Base-by-base conservation (phyloP, 176 grass and related monocot species). In the Echinochloa phyllopogon region DNA sequence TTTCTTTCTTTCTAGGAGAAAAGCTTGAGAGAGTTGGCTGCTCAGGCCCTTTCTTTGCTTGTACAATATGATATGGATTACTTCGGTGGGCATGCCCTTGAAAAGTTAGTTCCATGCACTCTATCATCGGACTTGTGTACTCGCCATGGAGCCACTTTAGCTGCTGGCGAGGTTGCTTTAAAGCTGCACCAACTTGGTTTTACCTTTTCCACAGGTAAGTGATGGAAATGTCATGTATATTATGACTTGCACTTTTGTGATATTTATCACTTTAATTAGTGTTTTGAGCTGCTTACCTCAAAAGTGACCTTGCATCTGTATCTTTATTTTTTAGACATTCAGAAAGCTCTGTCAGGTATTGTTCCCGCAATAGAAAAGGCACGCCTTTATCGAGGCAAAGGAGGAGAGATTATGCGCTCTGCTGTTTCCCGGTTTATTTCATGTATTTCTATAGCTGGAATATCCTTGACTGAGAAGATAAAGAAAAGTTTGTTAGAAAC, bases 351-450 rank as follows among this genome's bases (percentile, higher is more conserved):
- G 72, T 85, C 93, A 80, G 87, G 89, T 23, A 74, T 98, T 90
- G 96, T 95, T 64, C 91, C 91, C 4, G 87, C 93, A 69, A 98
- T 98, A 71, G 96, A 98, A 87, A 98, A 98, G 52, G 96, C 93
- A 17, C 91, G 93, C 27, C 96, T 98, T 82, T 98, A 98, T 81
- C 87, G 96, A 72, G 93, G 96, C 60, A 98, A 98, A 83, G 96
- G 96, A 89, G 96, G 96, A 82, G 96, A 98, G 85, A 92, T 98
- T 69, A 94, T 98, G 96, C 91, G 96, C 10, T 84, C 89, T 60
- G 87, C 93, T 87, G 93, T 98, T 90, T 98, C 89, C 58, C 84
- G 87, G 81, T 98, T 95, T 85, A 94, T 98, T 82, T 91, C 92
- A 85, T 98, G 96, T 79, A 82, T 95, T 56, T 95, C 96, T 69